Evolutionary conservation across 257 asterid species (phyloP).

Genomic region (Solanum megistacrolobum): DNA sequence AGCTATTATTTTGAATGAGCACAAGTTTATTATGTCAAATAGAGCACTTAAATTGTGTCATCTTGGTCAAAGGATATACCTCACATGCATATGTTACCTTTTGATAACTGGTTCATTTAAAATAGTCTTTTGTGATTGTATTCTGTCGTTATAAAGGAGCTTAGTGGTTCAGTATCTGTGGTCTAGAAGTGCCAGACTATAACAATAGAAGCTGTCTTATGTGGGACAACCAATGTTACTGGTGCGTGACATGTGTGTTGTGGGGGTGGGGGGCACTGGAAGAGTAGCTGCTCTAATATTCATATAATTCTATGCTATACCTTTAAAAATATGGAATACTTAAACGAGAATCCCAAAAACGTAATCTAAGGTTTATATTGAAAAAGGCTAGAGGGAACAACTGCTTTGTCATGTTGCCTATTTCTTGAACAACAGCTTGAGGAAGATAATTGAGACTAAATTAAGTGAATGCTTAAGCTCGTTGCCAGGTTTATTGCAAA

Average conservation of each 20-base stretch:
- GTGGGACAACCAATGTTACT: neutral
- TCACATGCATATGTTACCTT: neutral
- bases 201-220: neutral
- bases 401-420: neutral
- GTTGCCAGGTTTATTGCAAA: neutral
- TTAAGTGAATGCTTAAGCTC: neutral
- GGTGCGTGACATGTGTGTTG: neutral
- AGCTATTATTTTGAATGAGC: neutral
- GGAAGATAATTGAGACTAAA: neutral
- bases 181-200: neutral
- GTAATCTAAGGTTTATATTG: neutral
- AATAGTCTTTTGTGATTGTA: neutral
- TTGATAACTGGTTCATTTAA: neutral
- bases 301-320: neutral
- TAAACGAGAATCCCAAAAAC: neutral
- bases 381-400: neutral
- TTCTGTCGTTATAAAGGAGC: neutral
- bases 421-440: neutral
- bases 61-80: neutral
- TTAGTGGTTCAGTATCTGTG: neutral
- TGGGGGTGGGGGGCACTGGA: neutral
- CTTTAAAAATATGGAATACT: neutral
- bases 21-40: neutral
- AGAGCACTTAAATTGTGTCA: neutral
- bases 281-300: neutral